These are phyloP conservation scores for Scedosporium boydii DNA, from an alignment of 2,329 filamentous ascomycete genomes.

Conservation along the genomic window DNA sequence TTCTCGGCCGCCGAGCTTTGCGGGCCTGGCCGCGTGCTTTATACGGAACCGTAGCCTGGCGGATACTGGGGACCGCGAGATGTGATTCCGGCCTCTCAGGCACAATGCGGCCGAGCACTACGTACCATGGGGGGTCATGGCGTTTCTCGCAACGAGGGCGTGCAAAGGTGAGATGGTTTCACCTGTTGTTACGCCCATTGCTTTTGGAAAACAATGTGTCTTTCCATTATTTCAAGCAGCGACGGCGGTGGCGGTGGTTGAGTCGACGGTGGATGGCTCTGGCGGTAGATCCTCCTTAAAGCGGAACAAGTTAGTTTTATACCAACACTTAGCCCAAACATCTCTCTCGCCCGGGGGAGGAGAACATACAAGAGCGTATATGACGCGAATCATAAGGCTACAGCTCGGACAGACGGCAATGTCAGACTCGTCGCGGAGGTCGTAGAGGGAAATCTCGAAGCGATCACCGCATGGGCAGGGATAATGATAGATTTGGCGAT, in stretches of 20 bases:
- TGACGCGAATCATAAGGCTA: constrained; percentile 91
- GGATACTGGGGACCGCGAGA: too few species aligned
- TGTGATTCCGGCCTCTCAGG: too few species aligned
- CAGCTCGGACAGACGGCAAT: constrained; percentile 97
- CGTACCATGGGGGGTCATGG: too few species aligned
- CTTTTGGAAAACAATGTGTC: neutral
- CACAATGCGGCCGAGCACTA: too few species aligned
- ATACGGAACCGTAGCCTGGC: too few species aligned
- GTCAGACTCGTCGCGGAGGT: constrained; percentile 81
- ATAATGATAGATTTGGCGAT: constrained; percentile 83
- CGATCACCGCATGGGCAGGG: constrained; percentile 95
- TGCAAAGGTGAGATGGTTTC: neutral
- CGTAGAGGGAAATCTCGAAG: constrained; percentile 80
- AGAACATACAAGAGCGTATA: constrained; percentile 68
- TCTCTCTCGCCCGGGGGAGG: too few species aligned
- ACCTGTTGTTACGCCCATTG: neutral
- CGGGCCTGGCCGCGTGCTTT: too few species aligned
- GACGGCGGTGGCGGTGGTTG: constrained; percentile 27
- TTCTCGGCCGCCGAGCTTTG: too few species aligned
- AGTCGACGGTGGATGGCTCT: constrained; percentile 17
- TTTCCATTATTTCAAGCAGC: constrained; percentile 22
- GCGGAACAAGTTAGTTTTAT: neutral
- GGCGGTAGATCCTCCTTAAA: constrained; percentile 37
- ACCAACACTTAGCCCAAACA: neutral
- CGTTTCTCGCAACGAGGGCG: too few species aligned